These are phyloP conservation scores for maize (Zea mays) DNA, from an alignment of 176 grass and related monocot genomes.

Conservation along the genomic window Zm-B73-REFERENCE-NAM-5.0 NC_050101.1:174207001-174207500, in stretches of 20 bases:
- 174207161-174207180: constrained; percentile 82
- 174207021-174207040: neutral
- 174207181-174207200: constrained; percentile 91
- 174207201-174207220: constrained; percentile 81
- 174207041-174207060: neutral
- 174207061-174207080: neutral
- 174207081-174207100: neutral
- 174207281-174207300: constrained; percentile 64
- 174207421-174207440: constrained; percentile 76
- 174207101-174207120: constrained; percentile 23
- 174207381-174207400: constrained; percentile 23
- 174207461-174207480: constrained; percentile 25
- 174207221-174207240: constrained; percentile 87
- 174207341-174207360: constrained; percentile 15
- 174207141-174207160: constrained; percentile 77
- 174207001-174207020: neutral
- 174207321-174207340: constrained; percentile 72
- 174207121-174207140: constrained; percentile 49
- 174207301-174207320: constrained; percentile 69
- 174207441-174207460: constrained; percentile 35
- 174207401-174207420: constrained; percentile 52
- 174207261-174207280: constrained; percentile 72
- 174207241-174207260: constrained; percentile 72
- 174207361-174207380: constrained; percentile 5
- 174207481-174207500: constrained; percentile 26